These are phyloP conservation scores for Saturnispora dispora DNA, from an alignment of 805 yeast genomes.

Conservation along the genomic window DNA sequence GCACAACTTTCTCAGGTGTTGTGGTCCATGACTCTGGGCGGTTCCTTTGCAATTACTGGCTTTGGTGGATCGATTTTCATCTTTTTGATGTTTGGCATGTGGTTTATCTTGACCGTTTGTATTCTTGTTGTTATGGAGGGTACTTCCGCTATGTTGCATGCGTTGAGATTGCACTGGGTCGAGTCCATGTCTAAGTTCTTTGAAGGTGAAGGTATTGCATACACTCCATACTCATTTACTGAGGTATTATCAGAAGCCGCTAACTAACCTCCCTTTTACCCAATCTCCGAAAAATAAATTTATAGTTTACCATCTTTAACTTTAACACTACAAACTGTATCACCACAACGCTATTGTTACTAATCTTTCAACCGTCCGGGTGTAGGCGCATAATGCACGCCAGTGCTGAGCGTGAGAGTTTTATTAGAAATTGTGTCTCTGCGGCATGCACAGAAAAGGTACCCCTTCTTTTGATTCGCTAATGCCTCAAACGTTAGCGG, in stretches of 20 bases:
- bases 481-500: background rate
- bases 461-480: background rate
- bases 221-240: slow-evolving; percentile 75
- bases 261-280: background rate
- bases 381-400: background rate
- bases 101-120: slow-evolving; percentile 88
- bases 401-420: background rate
- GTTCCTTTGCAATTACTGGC: slow-evolving; percentile 64
- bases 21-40: slow-evolving; percentile 90
- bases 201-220: slow-evolving; percentile 91
- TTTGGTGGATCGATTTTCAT: slow-evolving; percentile 60
- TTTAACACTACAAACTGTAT: background rate
- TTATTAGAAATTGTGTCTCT: background rate
- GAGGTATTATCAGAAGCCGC: slow-evolving; percentile 14
- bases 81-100: slow-evolving; percentile 80
- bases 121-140: slow-evolving; percentile 97
- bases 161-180: slow-evolving; percentile 98
- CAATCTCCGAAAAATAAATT: background rate
- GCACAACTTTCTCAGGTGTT: slow-evolving; percentile 91
- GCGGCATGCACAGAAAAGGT: background rate
- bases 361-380: background rate
- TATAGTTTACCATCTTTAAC: background rate
- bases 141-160: slow-evolving; percentile 97
- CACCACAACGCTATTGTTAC: background rate
- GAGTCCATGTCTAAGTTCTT: slow-evolving; percentile 98